Evolutionary conservation across 176 grass and related monocot genomes (phyloP).

Genomic region (Zea luxurians): DNA sequence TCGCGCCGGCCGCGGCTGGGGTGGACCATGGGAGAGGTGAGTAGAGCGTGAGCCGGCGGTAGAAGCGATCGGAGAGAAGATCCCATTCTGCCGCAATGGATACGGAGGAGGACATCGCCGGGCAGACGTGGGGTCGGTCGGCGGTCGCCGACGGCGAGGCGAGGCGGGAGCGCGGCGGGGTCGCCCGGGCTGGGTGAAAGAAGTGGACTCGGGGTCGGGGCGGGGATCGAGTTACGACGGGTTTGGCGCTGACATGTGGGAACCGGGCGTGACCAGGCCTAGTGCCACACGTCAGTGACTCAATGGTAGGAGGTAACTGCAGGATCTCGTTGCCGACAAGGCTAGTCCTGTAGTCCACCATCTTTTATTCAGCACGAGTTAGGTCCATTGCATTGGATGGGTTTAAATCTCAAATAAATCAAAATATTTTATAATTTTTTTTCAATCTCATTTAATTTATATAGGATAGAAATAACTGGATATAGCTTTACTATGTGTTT

Average conservation of each 20-base stretch:
- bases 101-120: constrained; percentile 69
- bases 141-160: constrained; percentile 30
- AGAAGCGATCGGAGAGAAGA: constrained; percentile 84
- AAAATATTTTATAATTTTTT: no score
- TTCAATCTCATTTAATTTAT: no score
- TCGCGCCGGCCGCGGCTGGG: constrained; percentile 3
- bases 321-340: no score
- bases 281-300: no score
- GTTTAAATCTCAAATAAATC: no score
- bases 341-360: no score
- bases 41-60: constrained; percentile 60
- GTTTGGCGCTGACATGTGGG: constrained; percentile 4
- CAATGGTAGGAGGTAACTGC: no score
- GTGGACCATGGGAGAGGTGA: constrained; percentile 57
- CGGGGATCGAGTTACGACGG: neutral
- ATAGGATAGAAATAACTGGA: no score
- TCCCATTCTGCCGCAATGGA: constrained; percentile 98
- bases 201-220: neutral
- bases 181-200: constrained; percentile 24
- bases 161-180: constrained; percentile 33
- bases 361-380: no score
- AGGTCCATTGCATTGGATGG: no score
- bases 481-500: no score
- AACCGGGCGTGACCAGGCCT: no score
- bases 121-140: neutral